phyloP scores from a whole-genome alignment of 2,329 filamentous ascomycete genomes.

The Penicillium sp. region DNA sequence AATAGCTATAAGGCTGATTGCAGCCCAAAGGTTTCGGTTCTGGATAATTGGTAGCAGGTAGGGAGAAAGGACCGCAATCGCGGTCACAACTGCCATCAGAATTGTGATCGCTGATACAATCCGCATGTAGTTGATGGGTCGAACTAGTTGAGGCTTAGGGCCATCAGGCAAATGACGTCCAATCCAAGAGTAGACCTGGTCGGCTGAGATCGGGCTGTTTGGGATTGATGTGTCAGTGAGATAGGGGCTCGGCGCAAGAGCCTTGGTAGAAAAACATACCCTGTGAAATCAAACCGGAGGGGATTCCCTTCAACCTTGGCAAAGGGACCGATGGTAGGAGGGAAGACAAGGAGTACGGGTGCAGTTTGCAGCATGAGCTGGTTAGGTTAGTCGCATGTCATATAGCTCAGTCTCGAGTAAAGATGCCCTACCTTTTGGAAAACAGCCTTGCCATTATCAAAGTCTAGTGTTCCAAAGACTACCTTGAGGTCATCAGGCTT shows the following conservation, averaged over 20 bases:
- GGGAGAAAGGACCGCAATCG: conserved; percentile 69
- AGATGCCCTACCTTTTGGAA: conserved; percentile 75
- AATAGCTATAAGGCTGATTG: conserved; percentile 81
- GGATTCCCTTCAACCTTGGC: conserved; percentile 70
- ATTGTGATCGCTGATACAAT: conserved; percentile 67
- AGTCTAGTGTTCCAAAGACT: conserved; percentile 84
- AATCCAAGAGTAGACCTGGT: conserved; percentile 77
- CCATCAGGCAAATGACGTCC: conserved; percentile 73
- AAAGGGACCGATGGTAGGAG: conserved; percentile 76
- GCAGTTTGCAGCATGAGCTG: conserved; percentile 93
- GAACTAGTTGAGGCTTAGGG: conserved; percentile 72
- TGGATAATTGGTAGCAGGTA: conserved; percentile 79
- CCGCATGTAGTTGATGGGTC: conserved; percentile 84
- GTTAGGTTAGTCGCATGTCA: conserved; percentile 15
- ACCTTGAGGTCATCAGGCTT: conserved; percentile 56
- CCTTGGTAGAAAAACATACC: conserved; percentile 54
- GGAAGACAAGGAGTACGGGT: conserved; percentile 84
- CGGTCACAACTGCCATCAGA: conserved; percentile 68
- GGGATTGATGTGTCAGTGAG: conserved; percentile 7
- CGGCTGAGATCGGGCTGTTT: conserved; percentile 68
- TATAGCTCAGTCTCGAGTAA: neutral
- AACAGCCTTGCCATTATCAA: conserved; percentile 74
- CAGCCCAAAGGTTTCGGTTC: conserved; percentile 93
- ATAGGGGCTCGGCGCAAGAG: neutral
- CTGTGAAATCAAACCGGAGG: conserved; percentile 80